These are phyloP conservation scores for Apiospora marii DNA, from an alignment of 2,329 filamentous ascomycete species.

Conservation along the genomic window DNA sequence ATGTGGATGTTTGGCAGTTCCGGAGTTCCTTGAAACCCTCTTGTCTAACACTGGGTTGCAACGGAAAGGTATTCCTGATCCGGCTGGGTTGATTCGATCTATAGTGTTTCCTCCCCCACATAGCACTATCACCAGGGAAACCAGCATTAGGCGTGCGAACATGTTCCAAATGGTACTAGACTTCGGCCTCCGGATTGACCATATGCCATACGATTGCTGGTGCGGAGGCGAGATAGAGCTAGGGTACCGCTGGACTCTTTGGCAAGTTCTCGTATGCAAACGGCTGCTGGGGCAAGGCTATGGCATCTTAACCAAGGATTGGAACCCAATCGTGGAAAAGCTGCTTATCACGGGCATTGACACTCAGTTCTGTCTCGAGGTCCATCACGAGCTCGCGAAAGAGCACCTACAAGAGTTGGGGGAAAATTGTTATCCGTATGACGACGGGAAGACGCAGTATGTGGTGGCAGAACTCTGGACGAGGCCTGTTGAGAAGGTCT, in stretches of 20 bases:
- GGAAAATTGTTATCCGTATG: fast-evolving
- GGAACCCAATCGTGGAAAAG: neutral
- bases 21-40: neutral
- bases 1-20: neutral
- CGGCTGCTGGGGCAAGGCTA: neutral
- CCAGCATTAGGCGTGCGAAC: neutral
- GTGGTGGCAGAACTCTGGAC: neutral
- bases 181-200: neutral
- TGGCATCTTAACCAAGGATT: neutral
- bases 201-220: neutral
- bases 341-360: neutral
- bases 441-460: neutral
- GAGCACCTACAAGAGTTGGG: neutral
- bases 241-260: neutral
- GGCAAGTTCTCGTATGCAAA: neutral
- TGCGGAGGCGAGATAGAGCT: neutral
- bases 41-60: neutral
- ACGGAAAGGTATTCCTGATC: neutral
- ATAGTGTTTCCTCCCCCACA: neutral
- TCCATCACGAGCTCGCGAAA: neutral
- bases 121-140: neutral
- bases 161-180: neutral
- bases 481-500: neutral
- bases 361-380: neutral
- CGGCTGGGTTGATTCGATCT: neutral